phyloP scores from a whole-genome alignment of 2,329 filamentous ascomycete species.

The Chaetomium strumarium region DNA sequence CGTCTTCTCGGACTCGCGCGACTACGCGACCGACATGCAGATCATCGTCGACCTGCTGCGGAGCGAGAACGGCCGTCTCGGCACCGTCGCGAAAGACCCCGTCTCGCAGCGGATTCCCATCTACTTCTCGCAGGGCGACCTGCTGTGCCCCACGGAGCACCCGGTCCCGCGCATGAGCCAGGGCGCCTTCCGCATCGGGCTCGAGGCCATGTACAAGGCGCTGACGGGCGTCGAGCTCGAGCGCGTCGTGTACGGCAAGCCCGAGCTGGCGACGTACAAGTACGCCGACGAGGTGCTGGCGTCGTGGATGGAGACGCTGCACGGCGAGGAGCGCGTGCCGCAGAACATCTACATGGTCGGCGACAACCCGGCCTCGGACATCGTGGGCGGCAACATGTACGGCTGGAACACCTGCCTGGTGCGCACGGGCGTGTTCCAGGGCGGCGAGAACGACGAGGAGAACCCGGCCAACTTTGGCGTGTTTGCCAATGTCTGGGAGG shows the following conservation, averaged over 20 bases:
- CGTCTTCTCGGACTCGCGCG: constrained; percentile 67
- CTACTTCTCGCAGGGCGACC: constrained; percentile 51
- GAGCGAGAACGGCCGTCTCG: constrained; percentile 59
- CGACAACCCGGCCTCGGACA: constrained; percentile 69
- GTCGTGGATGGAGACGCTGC: constrained; percentile 69
- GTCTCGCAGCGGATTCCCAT: constrained; percentile 63
- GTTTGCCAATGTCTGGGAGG: constrained; percentile 66
- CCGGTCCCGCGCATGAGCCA: constrained; percentile 64
- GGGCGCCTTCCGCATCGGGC: constrained; percentile 67
- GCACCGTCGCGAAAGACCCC: constrained; percentile 61
- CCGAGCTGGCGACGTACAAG: constrained; percentile 69
- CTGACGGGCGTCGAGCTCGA: constrained; percentile 65
- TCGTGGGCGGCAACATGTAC: constrained; percentile 73
- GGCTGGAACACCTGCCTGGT: constrained; percentile 77
- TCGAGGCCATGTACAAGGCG: constrained; percentile 68
- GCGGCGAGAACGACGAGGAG: constrained; percentile 67
- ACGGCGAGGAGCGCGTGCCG: constrained; percentile 64
- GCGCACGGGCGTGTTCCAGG: constrained; percentile 72
- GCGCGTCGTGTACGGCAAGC: constrained; percentile 72
- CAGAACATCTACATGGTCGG: constrained; percentile 72
- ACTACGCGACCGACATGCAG: constrained; percentile 70
- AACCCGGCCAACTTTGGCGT: constrained; percentile 75
- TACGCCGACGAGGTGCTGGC: constrained; percentile 69
- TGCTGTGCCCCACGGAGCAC: constrained; percentile 58
- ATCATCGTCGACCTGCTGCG: constrained; percentile 69